A percentile compares a stretch with the other conserved stretches of the same genome.
These are phyloP conservation scores for Neotropicomus parvogracilis DNA, from an alignment of 1,284 basidiomycete genomes.

Conservation along the genomic window DNA sequence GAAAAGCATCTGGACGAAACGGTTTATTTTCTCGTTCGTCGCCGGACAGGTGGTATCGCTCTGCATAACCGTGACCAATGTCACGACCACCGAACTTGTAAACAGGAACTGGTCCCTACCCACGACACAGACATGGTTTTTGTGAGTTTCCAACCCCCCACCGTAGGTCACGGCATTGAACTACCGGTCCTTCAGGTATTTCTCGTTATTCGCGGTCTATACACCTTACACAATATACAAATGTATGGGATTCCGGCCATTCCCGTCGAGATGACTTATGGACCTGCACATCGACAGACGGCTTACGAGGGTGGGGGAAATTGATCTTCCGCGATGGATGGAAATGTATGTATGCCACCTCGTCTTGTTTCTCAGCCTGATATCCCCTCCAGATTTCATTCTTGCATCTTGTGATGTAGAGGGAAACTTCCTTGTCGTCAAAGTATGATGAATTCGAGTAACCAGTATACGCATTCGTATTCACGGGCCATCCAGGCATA, in stretches of 20 bases:
- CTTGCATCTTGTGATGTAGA: slow-evolving; percentile 79
- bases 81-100: slow-evolving; percentile 75
- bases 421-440: slow-evolving; percentile 81
- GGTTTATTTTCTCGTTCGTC: slow-evolving; percentile 63
- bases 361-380: slow-evolving; percentile 4
- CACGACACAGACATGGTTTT: slow-evolving; percentile 77
- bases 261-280: background rate
- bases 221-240: slow-evolving; percentile 85
- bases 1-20: slow-evolving; percentile 69
- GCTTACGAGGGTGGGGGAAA: slow-evolving; percentile 72
- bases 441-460: slow-evolving; percentile 37
- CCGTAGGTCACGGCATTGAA: background rate
- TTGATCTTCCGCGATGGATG: slow-evolving; percentile 74
- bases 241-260: slow-evolving; percentile 44
- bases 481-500: slow-evolving; percentile 52
- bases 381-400: slow-evolving; percentile 55
- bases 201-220: slow-evolving; percentile 68
- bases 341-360: slow-evolving; percentile 59
- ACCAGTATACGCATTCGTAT: background rate
- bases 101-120: slow-evolving; percentile 68
- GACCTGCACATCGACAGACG: slow-evolving; percentile 46
- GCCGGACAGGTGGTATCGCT: slow-evolving; percentile 80
- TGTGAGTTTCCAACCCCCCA: slow-evolving; percentile 46
- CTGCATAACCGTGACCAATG: slow-evolving; percentile 83
- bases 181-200: slow-evolving; percentile 52